Base-by-base conservation (phyloP, 2,329 filamentous ascomycete species). In the Claviceps sp. region DNA sequence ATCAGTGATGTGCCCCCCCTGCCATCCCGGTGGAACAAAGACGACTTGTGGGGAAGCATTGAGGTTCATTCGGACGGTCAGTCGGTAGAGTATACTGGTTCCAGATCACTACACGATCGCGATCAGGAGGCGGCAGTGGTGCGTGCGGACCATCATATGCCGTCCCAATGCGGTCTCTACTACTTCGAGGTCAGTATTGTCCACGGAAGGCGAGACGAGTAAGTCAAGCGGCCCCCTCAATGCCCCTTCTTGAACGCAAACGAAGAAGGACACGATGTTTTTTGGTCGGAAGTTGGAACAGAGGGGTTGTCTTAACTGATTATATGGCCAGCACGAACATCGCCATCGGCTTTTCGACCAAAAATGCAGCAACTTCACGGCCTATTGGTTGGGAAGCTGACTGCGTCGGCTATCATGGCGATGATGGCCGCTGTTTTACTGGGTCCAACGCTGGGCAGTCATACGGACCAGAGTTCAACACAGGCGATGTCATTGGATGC, bases 91-190 rank as follows among this genome's bases (percentile, higher is more conserved):
- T 79, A 77, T 59, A 68, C 68, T 1, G 72, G 73, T 0, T 60
- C 68, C 1, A 76, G 75, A 60, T 69, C 65, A 24, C 62, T 71
- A 19, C 65, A 66, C 52, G 76, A 80, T 48, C 72, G 74, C 49
- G 80, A 83, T 7, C 73, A 86, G 62, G 93, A 97, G 65, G 87
- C 89, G 17, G 89, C 82, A 39, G 81, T 87, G 13, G 82, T 95
- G 53, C 82, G 93, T 52, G 81, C 90, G 30, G 86, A 98, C 65
- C 76, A 89, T 64, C 80, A 83, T 48, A 96, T 97, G 81, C 89
- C 93, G 4, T 76, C 82, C 39, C 85, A 95, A 62, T 93, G 87
- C 58, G 93, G 93, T 2, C 84, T 98, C 54, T 98, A 95, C 67
- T 98, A 98, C 66, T 98, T 82, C 63, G 93, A 98, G 64, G 75